A percentile compares a stretch with the other conserved stretches of the same genome.
phyloP scores from a whole-genome alignment of 495 filamentous ascomycete genomes.

The Neurospora sp. region DNA sequence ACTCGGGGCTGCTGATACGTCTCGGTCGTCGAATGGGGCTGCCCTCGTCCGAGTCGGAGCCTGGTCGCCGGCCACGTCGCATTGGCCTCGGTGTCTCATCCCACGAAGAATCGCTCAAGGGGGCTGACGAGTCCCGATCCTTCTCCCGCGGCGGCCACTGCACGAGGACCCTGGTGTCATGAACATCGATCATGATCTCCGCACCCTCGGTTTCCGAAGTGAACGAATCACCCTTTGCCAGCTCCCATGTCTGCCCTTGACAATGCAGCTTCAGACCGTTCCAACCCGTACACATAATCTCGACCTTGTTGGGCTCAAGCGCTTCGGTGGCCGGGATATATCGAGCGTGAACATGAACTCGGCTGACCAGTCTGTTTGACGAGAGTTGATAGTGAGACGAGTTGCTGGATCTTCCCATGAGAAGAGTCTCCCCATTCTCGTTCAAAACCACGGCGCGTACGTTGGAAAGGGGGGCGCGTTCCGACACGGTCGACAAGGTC shows the following conservation, averaged over 20 bases:
- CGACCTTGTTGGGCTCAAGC: constrained; percentile 58
- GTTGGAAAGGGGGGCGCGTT: constrained; percentile 73
- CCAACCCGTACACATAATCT: constrained; percentile 88
- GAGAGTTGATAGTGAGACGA: constrained; percentile 88
- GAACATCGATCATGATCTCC: constrained; percentile 93
- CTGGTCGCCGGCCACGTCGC: neutral
- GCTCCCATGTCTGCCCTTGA: constrained; percentile 74
- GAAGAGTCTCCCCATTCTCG: constrained; percentile 68
- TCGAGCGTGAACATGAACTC: constrained; percentile 80
- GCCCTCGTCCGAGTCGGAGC: constrained; percentile 34
- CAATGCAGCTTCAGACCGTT: constrained; percentile 92
- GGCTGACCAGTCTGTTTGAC: constrained; percentile 80
- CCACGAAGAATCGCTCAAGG: constrained; percentile 58
- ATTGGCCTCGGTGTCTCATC: constrained; percentile 44
- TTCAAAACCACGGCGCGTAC: constrained; percentile 72
- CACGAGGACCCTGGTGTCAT: constrained; percentile 80
- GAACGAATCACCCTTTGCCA: constrained; percentile 82
- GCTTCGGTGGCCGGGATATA: constrained; percentile 59
- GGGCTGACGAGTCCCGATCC: constrained; percentile 50
- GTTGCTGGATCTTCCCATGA: constrained; percentile 87
- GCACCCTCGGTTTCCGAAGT: constrained; percentile 79
- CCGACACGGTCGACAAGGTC: constrained; percentile 59
- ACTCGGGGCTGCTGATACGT: constrained; percentile 59
- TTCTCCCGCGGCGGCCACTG: constrained; percentile 66
- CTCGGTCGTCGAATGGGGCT: constrained; percentile 58